phyloP scores from a whole-genome alignment of 441 rosid species.

The Croton laevigatus region DNA sequence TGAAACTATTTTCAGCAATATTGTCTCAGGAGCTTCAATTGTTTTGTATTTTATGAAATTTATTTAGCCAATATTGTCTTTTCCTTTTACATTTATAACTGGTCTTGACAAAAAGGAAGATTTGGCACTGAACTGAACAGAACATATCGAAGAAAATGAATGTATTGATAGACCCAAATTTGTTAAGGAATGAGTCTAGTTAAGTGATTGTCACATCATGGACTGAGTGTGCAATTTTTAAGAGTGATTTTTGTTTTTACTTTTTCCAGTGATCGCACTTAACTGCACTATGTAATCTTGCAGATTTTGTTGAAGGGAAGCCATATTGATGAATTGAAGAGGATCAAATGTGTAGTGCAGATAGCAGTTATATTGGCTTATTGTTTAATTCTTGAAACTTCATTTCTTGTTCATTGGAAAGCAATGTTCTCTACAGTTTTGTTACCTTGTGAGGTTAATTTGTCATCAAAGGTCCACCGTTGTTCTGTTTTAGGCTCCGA shows the following conservation, averaged over 20 bases:
- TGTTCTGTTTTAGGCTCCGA: slow-evolving; percentile 32
- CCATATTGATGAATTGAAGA: slow-evolving; percentile 75
- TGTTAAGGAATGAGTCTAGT: background rate
- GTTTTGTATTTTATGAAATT: background rate
- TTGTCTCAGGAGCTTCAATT: too few species aligned
- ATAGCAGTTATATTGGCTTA: slow-evolving; percentile 68
- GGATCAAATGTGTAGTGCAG: slow-evolving; percentile 77
- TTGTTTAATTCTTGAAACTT: slow-evolving; percentile 87
- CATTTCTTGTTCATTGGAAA: slow-evolving; percentile 81
- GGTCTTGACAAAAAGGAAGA: background rate
- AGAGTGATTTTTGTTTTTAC: background rate
- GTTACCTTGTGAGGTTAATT: slow-evolving; percentile 33
- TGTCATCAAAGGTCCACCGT: slow-evolving; percentile 26
- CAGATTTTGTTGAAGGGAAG: slow-evolving; percentile 96
- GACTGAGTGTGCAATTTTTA: background rate
- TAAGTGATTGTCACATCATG: background rate
- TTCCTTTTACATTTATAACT: background rate
- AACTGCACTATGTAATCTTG: slow-evolving; percentile 22
- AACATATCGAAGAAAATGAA: background rate
- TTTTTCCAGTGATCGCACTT: background rate
- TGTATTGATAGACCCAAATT: background rate
- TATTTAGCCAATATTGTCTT: background rate
- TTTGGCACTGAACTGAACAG: background rate
- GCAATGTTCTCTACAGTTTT: slow-evolving; percentile 77
- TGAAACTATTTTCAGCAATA: too few species aligned